phyloP scores from a whole-genome alignment of 768 basidiomycete species.

The Chiua virens region DNA sequence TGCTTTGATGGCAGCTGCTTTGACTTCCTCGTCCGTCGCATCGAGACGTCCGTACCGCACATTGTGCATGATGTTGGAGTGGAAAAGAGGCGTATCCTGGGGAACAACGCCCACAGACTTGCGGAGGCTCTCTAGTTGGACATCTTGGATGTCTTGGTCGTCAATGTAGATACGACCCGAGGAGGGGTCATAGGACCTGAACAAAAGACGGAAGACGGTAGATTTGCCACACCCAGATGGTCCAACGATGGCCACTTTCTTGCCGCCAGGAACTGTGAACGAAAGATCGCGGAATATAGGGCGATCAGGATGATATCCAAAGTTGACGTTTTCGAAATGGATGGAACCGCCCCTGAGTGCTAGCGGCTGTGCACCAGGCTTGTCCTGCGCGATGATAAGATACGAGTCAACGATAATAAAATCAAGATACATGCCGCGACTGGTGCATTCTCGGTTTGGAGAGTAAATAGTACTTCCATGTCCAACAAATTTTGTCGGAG shows the following conservation, averaged over 20 bases:
- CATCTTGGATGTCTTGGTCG: slow-evolving; percentile 76
- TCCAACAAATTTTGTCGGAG: slow-evolving; percentile 94
- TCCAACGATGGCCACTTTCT: slow-evolving; percentile 96
- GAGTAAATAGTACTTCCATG: slow-evolving; percentile 93
- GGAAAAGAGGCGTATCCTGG: slow-evolving; percentile 97
- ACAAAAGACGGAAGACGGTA: slow-evolving; percentile 91
- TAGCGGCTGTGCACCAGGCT: slow-evolving; percentile 65
- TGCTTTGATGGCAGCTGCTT: slow-evolving; percentile 79
- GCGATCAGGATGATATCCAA: slow-evolving; percentile 88
- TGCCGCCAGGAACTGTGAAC: slow-evolving; percentile 92
- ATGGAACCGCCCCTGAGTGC: slow-evolving; percentile 80
- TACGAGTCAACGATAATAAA: neutral
- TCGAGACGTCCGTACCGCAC: slow-evolving; percentile 88
- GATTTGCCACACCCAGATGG: slow-evolving; percentile 98
- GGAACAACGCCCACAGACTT: slow-evolving; percentile 88
- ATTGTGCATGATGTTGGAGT: slow-evolving; percentile 94
- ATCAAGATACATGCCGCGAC: slow-evolving; percentile 45
- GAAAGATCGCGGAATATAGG: slow-evolving; percentile 88
- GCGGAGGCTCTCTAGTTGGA: slow-evolving; percentile 74
- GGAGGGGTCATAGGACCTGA: slow-evolving; percentile 88
- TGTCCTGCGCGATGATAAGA: slow-evolving; percentile 52
- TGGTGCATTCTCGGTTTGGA: slow-evolving; percentile 78
- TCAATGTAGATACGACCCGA: slow-evolving; percentile 84
- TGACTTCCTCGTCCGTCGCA: slow-evolving; percentile 88
- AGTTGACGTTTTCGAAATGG: slow-evolving; percentile 87